Percentiles rank a stretch among this genome's conserved stretches.
Conservation (phyloP, 164 flowering plant genomes). For the Magnolia changhungtana region DNA sequence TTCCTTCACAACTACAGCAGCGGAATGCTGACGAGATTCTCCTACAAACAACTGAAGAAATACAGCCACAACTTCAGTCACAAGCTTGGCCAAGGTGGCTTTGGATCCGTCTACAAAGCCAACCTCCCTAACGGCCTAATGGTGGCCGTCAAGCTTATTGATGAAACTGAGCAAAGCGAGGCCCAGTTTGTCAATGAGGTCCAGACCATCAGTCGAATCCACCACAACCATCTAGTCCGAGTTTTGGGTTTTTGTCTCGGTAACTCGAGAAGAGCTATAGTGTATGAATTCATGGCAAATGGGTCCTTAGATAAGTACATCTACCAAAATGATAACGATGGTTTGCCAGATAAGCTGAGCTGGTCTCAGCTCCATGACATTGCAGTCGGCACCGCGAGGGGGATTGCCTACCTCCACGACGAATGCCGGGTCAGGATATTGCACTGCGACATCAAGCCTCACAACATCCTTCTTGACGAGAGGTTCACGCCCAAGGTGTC, state of each 20-base stretch:
- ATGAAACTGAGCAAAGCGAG: slow-evolving; percentile 4
- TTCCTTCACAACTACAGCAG: slow-evolving; percentile 11
- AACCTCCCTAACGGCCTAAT: slow-evolving; percentile 1
- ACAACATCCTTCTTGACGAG: slow-evolving; percentile 7
- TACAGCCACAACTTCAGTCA: slow-evolving; percentile 5
- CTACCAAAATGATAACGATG: not conserved
- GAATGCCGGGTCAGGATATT: slow-evolving; percentile 7
- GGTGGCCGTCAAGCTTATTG: slow-evolving; percentile 4
- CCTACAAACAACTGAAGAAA: slow-evolving; percentile 7
- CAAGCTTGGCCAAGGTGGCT: slow-evolving; percentile 15
- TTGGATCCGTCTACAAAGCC: slow-evolving; percentile 10
- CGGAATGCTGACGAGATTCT: not conserved
- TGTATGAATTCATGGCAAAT: not conserved
- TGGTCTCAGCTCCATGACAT: slow-evolving; percentile 8
- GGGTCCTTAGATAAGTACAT: slow-evolving; percentile 9
- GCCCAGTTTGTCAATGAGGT: slow-evolving; percentile 13
- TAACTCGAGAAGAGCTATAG: not conserved
- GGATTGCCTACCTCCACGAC: slow-evolving; percentile 10
- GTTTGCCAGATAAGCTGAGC: not conserved
- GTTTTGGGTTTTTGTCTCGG: slow-evolving; percentile 9
- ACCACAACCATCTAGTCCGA: slow-evolving; percentile 10
- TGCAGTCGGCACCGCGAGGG: slow-evolving; percentile 16
- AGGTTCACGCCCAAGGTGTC: slow-evolving; percentile 2
- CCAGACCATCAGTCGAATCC: slow-evolving; percentile 1
- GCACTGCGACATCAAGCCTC: slow-evolving; percentile 16